Percentiles rank a stretch among this genome's conserved stretches.
Conservation (phyloP, 139 green algal species). For the Eudorina sp. region DNA sequence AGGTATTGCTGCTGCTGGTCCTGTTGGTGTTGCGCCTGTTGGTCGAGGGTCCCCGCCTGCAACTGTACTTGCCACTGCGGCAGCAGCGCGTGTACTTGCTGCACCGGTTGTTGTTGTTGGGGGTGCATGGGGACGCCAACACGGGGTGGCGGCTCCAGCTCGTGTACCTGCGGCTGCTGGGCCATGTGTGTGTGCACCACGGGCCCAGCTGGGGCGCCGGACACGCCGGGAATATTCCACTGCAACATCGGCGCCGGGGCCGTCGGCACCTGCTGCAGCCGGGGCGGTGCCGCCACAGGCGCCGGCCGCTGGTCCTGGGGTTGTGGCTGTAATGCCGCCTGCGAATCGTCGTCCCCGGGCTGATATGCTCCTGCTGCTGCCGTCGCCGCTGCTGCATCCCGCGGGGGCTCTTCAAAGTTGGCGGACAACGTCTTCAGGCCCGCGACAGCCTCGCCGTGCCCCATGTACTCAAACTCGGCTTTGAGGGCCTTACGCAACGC, state of each 20-base stretch:
- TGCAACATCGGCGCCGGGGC: not conserved
- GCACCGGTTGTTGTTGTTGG: not conserved
- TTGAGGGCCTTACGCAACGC: constrained; percentile 62
- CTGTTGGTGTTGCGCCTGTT: not conserved
- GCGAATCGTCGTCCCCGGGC: not conserved
- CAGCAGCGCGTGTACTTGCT: too few relatives aligned
- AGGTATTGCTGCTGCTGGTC: not conserved
- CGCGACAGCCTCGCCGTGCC: constrained; percentile 51
- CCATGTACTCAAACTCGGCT: constrained; percentile 68
- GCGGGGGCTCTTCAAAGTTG: not conserved
- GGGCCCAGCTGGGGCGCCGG: too few relatives aligned
- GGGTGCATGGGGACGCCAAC: not conserved
- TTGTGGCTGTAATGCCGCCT: not conserved
- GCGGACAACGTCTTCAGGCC: constrained; percentile 46
- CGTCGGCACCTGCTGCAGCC: not conserved
- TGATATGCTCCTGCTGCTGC: not conserved
- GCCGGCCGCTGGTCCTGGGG: not conserved
- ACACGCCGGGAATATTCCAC: constrained; percentile 6
- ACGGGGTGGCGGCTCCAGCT: too few relatives aligned
- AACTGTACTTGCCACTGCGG: too few relatives aligned
- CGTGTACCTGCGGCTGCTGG: too few relatives aligned
- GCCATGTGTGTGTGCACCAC: too few relatives aligned
- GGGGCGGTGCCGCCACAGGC: not conserved
- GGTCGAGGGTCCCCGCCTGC: too few relatives aligned
- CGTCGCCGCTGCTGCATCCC: not conserved